These are phyloP conservation scores for Paecilomyces fulvus DNA, from an alignment of 2,329 filamentous ascomycete genomes.

Conservation along the genomic window DNA sequence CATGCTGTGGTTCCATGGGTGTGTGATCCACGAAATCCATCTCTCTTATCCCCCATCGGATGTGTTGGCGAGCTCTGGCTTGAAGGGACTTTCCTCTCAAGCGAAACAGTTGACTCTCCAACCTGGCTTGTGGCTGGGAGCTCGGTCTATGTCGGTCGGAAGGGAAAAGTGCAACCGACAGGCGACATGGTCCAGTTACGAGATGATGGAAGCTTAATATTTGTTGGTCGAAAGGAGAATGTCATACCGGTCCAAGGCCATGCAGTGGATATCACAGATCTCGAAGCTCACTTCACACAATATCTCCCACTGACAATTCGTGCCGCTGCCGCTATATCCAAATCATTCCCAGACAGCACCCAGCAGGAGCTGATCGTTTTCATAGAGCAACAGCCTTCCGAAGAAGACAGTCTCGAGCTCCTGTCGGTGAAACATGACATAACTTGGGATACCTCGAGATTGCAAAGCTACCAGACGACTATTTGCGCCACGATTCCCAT, in stretches of 20 bases:
- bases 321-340: conserved; percentile 5
- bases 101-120: conserved; percentile 3
- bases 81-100: conserved; percentile 28
- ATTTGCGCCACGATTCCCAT: conserved; percentile 14
- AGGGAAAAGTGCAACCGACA: neutral
- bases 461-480: conserved; percentile 5
- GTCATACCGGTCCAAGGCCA: conserved; percentile 28
- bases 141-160: neutral
- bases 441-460: conserved; percentile 6
- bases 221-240: conserved; percentile 25
- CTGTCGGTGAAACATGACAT: conserved; percentile 17
- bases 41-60: conserved; percentile 33
- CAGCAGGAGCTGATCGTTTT: conserved; percentile 13
- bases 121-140: neutral
- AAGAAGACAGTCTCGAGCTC: conserved; percentile 19
- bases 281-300: conserved; percentile 30
- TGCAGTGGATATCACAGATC: conserved; percentile 30
- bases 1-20: conserved; percentile 12
- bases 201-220: conserved; percentile 23
- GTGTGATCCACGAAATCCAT: conserved; percentile 22
- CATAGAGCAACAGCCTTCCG: conserved; percentile 20
- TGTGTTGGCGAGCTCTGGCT: conserved; percentile 32
- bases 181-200: conserved; percentile 26
- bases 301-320: conserved; percentile 24
- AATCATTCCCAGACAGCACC: neutral